A percentile compares a stretch with the other conserved stretches of the same genome.
Conservation (phyloP, 805 yeast species). For the Myxozyma vanderwaltii region DNA sequence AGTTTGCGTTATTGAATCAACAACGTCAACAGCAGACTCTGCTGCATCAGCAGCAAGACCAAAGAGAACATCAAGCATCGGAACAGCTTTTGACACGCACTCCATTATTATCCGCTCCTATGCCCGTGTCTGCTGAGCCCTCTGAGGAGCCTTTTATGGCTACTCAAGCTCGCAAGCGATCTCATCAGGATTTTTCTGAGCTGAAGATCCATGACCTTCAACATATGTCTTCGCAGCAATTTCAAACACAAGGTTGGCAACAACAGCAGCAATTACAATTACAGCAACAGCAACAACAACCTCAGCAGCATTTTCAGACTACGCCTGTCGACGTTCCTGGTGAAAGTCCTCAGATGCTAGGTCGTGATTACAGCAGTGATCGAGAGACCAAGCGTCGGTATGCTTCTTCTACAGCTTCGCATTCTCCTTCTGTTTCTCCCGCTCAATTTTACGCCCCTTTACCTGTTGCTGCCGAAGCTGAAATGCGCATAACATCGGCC, state of each 20-base stretch:
- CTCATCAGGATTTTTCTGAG: constrained; percentile 8
- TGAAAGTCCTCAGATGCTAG: not conserved
- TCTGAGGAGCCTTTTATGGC: not conserved
- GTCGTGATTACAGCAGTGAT: constrained; percentile 4
- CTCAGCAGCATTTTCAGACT: constrained; percentile 6
- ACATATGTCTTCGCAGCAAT: constrained; percentile 5
- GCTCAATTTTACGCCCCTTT: constrained; percentile 6
- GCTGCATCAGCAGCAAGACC: not conserved
- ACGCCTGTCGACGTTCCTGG: not conserved
- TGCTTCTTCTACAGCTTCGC: constrained; percentile 2
- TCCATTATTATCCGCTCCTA: not conserved
- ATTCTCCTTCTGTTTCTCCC: constrained; percentile 6
- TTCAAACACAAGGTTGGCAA: constrained; percentile 3
- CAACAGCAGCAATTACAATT: constrained; percentile 11
- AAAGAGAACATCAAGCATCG: not conserved
- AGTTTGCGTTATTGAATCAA: not conserved
- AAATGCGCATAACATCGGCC: not conserved
- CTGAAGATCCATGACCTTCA: not conserved
- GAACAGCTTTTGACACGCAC: not conserved
- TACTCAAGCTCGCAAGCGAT: constrained; percentile 14
- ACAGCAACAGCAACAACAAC: constrained; percentile 10
- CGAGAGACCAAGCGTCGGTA: constrained; percentile 9
- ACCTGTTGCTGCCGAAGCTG: not conserved
- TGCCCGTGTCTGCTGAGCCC: not conserved
- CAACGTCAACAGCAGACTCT: constrained; percentile 6